Base-by-base conservation (phyloP, 164 flowering plant genomes). In the Sextonia rubra region DNA sequence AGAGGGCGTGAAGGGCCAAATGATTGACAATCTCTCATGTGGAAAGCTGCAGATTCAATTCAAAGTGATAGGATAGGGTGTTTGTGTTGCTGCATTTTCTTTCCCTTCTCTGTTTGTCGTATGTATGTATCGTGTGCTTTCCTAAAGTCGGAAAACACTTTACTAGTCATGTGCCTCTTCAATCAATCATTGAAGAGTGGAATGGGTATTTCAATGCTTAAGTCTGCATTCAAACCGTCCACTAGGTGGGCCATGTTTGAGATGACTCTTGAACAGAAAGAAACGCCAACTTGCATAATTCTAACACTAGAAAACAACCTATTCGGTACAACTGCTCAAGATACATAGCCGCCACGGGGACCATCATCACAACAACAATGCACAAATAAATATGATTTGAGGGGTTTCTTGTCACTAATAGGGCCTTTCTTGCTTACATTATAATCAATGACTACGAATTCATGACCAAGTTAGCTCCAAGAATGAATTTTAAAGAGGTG, bases 121-220 rank as follows among this genome's bases (percentile, higher is more conserved):
- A 71, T 32, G 27, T 48, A 18, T 17, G 47, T 26, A 5, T n/a
- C 62, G 14, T 29, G 20, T 58, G 25, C 58, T 69, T 27, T 69
- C 47, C 17, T 17, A 37, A 32, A 61, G 66, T 60, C 60, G 66
- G 32, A 71, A 32, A 37, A 37, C 48, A 24, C 72, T 70, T 56
- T 70, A 69, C 47, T 11, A 32, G 44, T 25, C 25, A 56, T 56
- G 30, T 23, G n/a, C n/a, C 29, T 70, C 47, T 58, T 17, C 72
- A 29, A 6, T 56, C 63, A 70, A 56, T 70, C 64, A 70, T 56
- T 70, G 47, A 58, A 55, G 30, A 70, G 63, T 56, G 24, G 71
- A 69, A 69, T 26, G 20, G 25, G 22, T 27, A 24, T 69, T 69
- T 25, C 47, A 25, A 65, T 65, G 68, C 18, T 65, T 11, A 62